phyloP scores from a whole-genome alignment of 148 eudicot species.

The Nepenthes gracilis region DNA sequence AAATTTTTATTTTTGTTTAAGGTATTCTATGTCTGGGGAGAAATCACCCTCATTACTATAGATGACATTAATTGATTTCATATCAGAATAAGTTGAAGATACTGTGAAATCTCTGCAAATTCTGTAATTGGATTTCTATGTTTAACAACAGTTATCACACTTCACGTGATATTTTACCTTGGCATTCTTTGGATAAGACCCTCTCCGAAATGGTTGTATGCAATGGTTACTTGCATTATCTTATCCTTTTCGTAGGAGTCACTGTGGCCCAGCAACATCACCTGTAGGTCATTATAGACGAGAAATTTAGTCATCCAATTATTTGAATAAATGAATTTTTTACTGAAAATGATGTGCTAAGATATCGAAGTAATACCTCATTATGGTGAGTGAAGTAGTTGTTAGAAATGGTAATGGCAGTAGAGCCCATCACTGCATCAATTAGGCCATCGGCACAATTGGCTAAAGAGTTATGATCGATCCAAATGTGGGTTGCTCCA shows the following conservation, averaged over 20 bases:
- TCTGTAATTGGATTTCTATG: too few relatives aligned
- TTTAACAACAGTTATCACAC: too few relatives aligned
- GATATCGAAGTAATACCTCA: constrained; percentile 33
- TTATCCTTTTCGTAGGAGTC: constrained; percentile 62
- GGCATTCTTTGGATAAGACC: constrained; percentile 99
- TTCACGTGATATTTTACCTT: constrained; percentile 24
- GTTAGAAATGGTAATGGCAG: constrained; percentile 88
- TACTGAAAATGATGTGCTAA: background rate
- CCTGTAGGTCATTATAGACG: constrained; percentile 28
- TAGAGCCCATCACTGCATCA: constrained; percentile 78
- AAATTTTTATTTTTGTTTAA: too few relatives aligned
- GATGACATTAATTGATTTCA: background rate
- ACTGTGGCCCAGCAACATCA: constrained; percentile 83
- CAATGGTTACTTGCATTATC: constrained; percentile 81
- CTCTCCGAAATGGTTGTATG: constrained; percentile 90
- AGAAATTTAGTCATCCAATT: background rate
- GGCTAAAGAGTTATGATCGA: constrained; percentile 77
- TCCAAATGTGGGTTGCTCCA: constrained; percentile 75
- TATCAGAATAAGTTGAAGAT: background rate
- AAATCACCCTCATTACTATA: too few relatives aligned
- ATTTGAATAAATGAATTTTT: background rate
- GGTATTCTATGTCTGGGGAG: too few relatives aligned
- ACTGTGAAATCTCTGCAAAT: too few relatives aligned
- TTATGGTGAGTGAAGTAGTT: constrained; percentile 82
- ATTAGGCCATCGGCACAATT: constrained; percentile 86